These are phyloP conservation scores for Tardiomyces blankii DNA, from an alignment of 1,139 yeast genomes.

Conservation along the genomic window DNA sequence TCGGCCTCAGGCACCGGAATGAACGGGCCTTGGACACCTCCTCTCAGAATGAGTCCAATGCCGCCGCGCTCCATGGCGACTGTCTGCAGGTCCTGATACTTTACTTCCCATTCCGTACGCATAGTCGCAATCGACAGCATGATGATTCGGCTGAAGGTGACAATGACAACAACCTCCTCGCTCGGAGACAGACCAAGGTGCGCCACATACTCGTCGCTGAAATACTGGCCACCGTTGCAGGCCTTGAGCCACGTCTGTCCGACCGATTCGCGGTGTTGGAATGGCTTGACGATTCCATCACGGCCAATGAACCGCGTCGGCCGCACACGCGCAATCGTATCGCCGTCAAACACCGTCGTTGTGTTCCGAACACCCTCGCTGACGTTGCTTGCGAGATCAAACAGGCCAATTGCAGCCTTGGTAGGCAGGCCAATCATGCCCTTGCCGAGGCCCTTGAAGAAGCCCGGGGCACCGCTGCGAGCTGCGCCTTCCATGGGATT, in stretches of 20 bases:
- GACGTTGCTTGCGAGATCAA: constrained; percentile 85
- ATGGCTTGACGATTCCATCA: constrained; percentile 64
- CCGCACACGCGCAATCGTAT: constrained; percentile 68
- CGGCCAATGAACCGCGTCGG: constrained; percentile 65
- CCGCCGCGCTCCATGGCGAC: constrained; percentile 78
- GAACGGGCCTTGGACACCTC: constrained; percentile 55
- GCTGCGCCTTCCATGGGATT: constrained; percentile 88
- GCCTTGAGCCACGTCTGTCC: constrained; percentile 90
- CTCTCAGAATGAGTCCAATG: constrained; percentile 51
- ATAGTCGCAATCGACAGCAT: constrained; percentile 56
- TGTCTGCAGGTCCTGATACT: constrained; percentile 49
- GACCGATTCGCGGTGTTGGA: constrained; percentile 74
- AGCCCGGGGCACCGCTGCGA: constrained; percentile 79
- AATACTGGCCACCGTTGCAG: constrained; percentile 68
- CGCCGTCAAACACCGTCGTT: constrained; percentile 81
- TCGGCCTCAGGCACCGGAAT: constrained; percentile 67
- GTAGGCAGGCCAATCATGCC: constrained; percentile 95
- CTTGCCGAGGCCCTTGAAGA: constrained; percentile 85
- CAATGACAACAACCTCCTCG: constrained; percentile 55
- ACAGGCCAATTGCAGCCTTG: constrained; percentile 89
- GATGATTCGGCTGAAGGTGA: constrained; percentile 63
- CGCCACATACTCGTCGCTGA: constrained; percentile 68
- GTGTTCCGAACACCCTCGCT: constrained; percentile 92
- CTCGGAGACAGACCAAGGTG: constrained; percentile 58
- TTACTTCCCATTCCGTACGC: constrained; percentile 54